These are phyloP conservation scores for Sordaria brevicollis DNA, from an alignment of 495 filamentous ascomycete genomes.

Conservation along the genomic window DNA sequence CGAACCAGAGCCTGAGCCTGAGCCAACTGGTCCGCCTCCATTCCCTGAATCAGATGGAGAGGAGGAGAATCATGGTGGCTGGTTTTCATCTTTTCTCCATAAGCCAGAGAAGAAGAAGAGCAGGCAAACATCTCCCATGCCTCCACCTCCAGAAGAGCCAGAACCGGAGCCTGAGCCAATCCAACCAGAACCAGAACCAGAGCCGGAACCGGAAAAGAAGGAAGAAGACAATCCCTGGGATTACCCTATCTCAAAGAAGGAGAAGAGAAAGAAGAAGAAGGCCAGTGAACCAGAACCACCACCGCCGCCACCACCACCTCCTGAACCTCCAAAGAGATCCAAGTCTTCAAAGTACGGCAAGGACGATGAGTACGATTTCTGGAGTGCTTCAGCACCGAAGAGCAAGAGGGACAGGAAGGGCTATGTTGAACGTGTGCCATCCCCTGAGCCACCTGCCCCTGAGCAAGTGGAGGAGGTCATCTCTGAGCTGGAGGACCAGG, in stretches of 20 bases:
- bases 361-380: constrained; percentile 4
- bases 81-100: constrained; percentile 8
- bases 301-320: constrained; percentile 6
- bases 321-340: background rate
- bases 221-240: constrained; percentile 13
- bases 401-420: constrained; percentile 8
- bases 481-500: background rate
- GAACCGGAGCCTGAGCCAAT: constrained; percentile 7
- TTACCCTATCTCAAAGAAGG: constrained; percentile 7
- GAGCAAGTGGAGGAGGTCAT: constrained; percentile 3
- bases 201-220: constrained; percentile 25
- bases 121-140: constrained; percentile 1
- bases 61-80: constrained; percentile 1
- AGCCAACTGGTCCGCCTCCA: constrained; percentile 1
- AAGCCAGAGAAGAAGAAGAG: constrained; percentile 24
- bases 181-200: constrained; percentile 13
- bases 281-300: constrained; percentile 6
- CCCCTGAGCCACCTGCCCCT: background rate
- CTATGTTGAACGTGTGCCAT: constrained; percentile 3
- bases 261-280: constrained; percentile 28
- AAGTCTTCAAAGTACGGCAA: background rate
- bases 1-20: constrained; percentile 14
- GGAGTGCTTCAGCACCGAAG: background rate
- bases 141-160: background rate
- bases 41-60: constrained; percentile 1